These are phyloP conservation scores for Bacterosira constricta DNA, from an alignment of 108 stramenopile genomes.

Conservation along the genomic window DNA sequence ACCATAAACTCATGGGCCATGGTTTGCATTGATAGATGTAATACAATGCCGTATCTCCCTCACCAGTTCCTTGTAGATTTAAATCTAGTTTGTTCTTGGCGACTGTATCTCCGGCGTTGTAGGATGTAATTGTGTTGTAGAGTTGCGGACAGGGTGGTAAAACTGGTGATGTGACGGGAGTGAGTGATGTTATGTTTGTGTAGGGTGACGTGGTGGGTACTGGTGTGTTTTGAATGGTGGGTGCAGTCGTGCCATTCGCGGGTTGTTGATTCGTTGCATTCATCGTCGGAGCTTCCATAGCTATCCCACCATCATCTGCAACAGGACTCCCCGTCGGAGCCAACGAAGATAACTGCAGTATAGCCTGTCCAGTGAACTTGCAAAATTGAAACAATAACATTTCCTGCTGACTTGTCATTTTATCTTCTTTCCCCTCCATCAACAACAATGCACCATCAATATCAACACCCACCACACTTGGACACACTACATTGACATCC, in stretches of 20 bases:
- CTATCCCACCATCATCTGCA: too few species aligned
- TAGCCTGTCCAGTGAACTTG: background rate
- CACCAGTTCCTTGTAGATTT: too few species aligned
- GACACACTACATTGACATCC: conserved; percentile 29
- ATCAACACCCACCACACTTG: conserved; percentile 29
- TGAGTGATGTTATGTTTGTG: background rate
- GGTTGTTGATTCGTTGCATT: background rate
- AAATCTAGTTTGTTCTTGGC: conserved; percentile 1
- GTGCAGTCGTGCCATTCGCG: background rate
- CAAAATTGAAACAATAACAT: conserved; percentile 18
- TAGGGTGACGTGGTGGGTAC: background rate
- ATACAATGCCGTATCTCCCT: background rate
- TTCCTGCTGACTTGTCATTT: conserved; percentile 1
- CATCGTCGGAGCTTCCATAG: background rate
- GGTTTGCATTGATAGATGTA: conserved; percentile 34
- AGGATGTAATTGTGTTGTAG: conserved; percentile 11
- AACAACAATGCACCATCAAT: conserved; percentile 13
- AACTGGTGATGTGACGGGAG: background rate
- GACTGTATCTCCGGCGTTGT: conserved; percentile 24
- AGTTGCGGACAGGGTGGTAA: conserved; percentile 1
- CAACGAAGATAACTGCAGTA: background rate
- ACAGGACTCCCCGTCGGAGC: background rate
- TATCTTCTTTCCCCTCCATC: background rate
- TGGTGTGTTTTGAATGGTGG: too few species aligned
- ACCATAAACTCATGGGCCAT: conserved; percentile 30